Percentiles rank a stretch among this genome's conserved stretches.
Conservation (phyloP, 176 grass and related monocot genomes). For the Carex parvula region DNA sequence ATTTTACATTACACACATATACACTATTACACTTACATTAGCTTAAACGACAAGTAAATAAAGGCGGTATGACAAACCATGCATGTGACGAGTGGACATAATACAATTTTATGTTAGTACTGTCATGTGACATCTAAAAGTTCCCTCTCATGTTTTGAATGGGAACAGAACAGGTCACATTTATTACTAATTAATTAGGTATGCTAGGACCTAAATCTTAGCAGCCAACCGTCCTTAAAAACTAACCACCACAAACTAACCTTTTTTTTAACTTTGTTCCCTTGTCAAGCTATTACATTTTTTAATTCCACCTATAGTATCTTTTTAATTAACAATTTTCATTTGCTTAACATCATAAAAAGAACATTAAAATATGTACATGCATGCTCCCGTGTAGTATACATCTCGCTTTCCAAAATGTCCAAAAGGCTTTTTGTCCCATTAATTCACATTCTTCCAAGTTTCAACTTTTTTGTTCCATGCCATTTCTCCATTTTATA, state of each 20-base stretch:
- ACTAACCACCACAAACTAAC: background rate
- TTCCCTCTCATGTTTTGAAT: background rate
- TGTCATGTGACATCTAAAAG: background rate
- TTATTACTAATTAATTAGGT: background rate
- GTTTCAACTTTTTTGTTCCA: background rate
- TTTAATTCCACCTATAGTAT: background rate
- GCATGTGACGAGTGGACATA: background rate
- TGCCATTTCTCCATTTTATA: background rate
- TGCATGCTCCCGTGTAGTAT: background rate
- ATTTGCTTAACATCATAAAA: background rate
- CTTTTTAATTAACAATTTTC: background rate
- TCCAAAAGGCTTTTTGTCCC: background rate
- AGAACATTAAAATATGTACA: background rate
- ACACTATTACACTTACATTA: too few relatives aligned
- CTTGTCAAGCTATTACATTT: background rate
- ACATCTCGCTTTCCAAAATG: constrained; percentile 7
- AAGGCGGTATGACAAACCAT: background rate
- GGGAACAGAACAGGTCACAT: background rate
- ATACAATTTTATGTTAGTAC: background rate
- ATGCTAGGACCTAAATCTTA: background rate
- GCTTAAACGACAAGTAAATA: background rate
- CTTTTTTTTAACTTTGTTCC: background rate
- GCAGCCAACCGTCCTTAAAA: background rate
- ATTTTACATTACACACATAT: background rate
- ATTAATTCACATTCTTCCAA: background rate